Evolutionary conservation across 2,329 filamentous ascomycete species (phyloP).

Genomic region (Monilinia fructicola): DNA sequence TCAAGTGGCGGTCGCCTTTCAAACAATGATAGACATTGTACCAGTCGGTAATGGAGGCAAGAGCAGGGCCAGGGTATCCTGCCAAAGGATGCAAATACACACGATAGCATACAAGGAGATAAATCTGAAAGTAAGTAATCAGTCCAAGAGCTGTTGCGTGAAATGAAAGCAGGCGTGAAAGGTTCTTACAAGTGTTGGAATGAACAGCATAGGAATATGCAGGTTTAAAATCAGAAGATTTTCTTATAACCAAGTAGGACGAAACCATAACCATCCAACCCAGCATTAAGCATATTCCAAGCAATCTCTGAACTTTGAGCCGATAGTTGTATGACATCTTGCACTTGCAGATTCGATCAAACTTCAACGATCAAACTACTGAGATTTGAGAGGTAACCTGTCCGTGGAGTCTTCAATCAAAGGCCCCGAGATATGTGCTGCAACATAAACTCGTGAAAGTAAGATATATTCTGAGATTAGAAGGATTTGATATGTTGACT

Average conservation of each 20-base stretch:
- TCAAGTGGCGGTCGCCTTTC: conserved; percentile 73
- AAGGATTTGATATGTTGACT: no score
- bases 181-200: background rate
- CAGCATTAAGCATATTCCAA: background rate
- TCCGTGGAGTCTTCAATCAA: no score
- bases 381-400: no score
- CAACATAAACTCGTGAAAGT: no score
- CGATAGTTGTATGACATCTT: background rate
- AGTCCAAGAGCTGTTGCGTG: background rate
- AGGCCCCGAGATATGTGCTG: no score
- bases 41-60: conserved; percentile 62
- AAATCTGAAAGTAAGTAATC: background rate
- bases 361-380: no score
- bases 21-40: conserved; percentile 73
- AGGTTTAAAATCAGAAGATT: background rate
- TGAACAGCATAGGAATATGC: background rate
- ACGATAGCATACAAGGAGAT: conserved; percentile 48
- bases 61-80: conserved; percentile 62
- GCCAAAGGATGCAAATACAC: conserved; percentile 65
- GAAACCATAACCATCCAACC: background rate
- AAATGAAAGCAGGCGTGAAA: background rate
- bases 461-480: no score
- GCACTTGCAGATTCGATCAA: no score
- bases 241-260: background rate
- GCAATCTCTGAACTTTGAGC: background rate